Conservation (phyloP, 148 eudicot species). For the Amaranthus palmeri region DNA sequence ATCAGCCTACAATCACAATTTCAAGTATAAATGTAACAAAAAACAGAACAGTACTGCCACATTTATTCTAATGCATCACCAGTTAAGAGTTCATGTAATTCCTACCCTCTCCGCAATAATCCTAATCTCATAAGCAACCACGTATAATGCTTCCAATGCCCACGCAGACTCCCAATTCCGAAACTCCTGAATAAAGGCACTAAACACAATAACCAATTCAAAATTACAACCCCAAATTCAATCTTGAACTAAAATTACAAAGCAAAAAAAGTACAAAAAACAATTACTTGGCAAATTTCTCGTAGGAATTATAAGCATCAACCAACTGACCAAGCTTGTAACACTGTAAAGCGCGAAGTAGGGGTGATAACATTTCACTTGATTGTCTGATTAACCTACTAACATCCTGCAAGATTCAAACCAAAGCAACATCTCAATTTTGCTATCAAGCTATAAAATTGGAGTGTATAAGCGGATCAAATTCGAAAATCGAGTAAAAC, state of each 20-base stretch:
- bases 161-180: constrained; percentile 97
- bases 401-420: constrained; percentile 49
- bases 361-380: constrained; percentile 57
- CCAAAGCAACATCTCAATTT: background rate
- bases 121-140: constrained; percentile 82
- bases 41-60: background rate
- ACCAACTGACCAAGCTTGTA: constrained; percentile 68
- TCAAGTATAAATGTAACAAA: background rate
- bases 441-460: background rate
- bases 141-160: constrained; percentile 85
- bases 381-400: constrained; percentile 63
- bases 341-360: constrained; percentile 70
- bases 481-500: background rate
- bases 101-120: constrained; percentile 91
- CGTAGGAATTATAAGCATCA: constrained; percentile 71
- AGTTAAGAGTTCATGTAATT: background rate
- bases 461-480: no score
- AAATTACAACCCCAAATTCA: constrained; percentile 8
- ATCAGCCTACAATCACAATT: constrained; percentile 64
- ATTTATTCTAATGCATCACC: background rate
- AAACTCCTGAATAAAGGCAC: constrained; percentile 92
- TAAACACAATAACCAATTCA: constrained; percentile 32
- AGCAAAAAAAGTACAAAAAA: background rate
- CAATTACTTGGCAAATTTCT: constrained; percentile 76
- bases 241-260: background rate